These are phyloP conservation scores for Gossypium bickii DNA, from an alignment of 345 rosid genomes.

Conservation along the genomic window DNA sequence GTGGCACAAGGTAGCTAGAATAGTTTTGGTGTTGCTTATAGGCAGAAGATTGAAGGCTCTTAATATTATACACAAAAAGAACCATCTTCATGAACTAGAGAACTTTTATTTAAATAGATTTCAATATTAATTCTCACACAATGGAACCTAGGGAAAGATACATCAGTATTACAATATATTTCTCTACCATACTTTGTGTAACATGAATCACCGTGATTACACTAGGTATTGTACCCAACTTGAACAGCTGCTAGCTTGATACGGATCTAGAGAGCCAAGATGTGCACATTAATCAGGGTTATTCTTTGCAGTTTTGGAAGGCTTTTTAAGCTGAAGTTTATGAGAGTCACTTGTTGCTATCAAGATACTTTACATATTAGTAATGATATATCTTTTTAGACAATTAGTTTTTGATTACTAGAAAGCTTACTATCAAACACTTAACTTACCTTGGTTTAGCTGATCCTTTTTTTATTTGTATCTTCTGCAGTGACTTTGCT, in stretches of 20 bases:
- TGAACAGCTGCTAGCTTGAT: too few relatives aligned
- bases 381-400: neutral
- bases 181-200: neutral
- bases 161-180: neutral
- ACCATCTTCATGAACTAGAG: neutral
- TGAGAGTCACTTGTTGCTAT: neutral
- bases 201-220: neutral
- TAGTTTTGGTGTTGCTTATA: neutral
- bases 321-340: neutral
- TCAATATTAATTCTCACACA: neutral
- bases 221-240: neutral
- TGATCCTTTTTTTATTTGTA: neutral
- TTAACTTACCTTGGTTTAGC: neutral
- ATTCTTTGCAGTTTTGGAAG: neutral
- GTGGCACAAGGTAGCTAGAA: constrained; percentile 38
- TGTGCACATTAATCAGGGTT: too few relatives aligned
- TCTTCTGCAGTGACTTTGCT: constrained; percentile 35
- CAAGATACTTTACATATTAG: too few relatives aligned
- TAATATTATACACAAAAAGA: neutral
- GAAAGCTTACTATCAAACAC: neutral
- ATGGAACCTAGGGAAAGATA: neutral
- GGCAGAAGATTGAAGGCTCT: constrained; percentile 31
- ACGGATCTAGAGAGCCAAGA: too few relatives aligned
- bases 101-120: neutral
- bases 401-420: neutral